A percentile compares a stretch with the other conserved stretches of the same genome.
Evolutionary conservation across 305 asterid species (phyloP).

Genomic region (Solanum hybrid): DNA sequence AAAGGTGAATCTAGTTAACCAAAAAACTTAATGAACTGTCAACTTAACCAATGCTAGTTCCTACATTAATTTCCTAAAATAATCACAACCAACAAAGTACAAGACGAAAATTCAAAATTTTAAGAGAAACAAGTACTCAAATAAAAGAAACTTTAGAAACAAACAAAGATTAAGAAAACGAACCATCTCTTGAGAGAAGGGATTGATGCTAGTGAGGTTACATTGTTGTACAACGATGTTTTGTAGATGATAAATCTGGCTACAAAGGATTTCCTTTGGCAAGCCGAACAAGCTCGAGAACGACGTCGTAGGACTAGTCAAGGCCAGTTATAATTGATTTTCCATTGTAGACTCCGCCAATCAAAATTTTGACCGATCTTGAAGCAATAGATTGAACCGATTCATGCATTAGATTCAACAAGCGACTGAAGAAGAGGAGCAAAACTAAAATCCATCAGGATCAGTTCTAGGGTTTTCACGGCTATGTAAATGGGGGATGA

Average conservation of each 20-base stretch:
- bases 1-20: neutral
- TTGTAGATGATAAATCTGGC: neutral
- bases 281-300: constrained; percentile 39
- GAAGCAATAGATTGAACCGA: neutral
- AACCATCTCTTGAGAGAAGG: neutral
- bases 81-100: neutral
- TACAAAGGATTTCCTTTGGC: constrained; percentile 20
- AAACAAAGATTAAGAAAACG: neutral
- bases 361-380: neutral
- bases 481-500: neutral
- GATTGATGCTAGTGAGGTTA: neutral
- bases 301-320: constrained; percentile 34
- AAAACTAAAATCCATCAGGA: neutral
- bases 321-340: constrained; percentile 18
- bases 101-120: no score
- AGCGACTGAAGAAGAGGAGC: neutral
- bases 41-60: neutral
- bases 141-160: neutral
- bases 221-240: neutral
- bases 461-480: neutral
- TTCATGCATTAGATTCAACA: neutral
- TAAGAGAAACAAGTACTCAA: neutral
- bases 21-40: neutral
- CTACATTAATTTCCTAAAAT: neutral
- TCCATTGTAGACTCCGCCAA: constrained; percentile 25